Percentiles rank a stretch among this genome's conserved stretches.
Evolutionary conservation across 805 yeast genomes (phyloP).

Genomic region (Myxozyma melibiosi): DNA sequence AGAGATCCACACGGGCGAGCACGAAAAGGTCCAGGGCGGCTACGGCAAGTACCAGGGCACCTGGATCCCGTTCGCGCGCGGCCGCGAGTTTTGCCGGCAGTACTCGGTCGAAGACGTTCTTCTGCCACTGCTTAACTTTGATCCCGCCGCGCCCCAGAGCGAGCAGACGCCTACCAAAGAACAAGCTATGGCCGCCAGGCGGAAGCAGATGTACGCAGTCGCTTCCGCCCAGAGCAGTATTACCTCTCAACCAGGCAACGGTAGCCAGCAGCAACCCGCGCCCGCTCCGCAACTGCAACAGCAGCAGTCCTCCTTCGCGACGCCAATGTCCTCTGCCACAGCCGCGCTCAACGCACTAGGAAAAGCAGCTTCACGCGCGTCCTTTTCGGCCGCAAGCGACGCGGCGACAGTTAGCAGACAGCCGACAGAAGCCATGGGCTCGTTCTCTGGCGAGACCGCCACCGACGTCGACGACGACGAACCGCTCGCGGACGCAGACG

Average conservation of each 20-base stretch:
- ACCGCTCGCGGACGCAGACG: conserved; percentile 8
- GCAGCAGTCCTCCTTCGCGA: not conserved
- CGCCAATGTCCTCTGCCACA: conserved; percentile 14
- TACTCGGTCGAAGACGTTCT: conserved; percentile 59
- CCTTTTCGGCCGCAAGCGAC: not conserved
- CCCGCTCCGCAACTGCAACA: too few relatives aligned
- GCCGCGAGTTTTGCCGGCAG: conserved; percentile 56
- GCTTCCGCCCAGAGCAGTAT: conserved; percentile 19
- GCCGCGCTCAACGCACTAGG: conserved; percentile 30
- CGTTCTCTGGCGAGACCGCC: conserved; percentile 17
- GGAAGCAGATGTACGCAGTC: conserved; percentile 38
- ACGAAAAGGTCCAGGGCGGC: conserved; percentile 74
- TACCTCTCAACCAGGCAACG: conserved; percentile 9
- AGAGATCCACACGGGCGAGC: conserved; percentile 63
- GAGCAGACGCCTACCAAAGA: conserved; percentile 54
- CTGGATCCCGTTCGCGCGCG: conserved; percentile 58
- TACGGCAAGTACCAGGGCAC: conserved; percentile 77
- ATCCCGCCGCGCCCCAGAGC: conserved; percentile 38
- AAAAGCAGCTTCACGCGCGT: conserved; percentile 12
- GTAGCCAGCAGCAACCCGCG: too few relatives aligned
- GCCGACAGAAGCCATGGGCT: not conserved
- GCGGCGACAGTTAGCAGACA: conserved; percentile 2
- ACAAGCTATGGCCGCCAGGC: conserved; percentile 48
- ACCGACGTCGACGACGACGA: conserved; percentile 30
- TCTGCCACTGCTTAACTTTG: conserved; percentile 53